These are phyloP conservation scores for Mucor indicus DNA, from an alignment of 371 early-diverging fungal genomes.

Conservation along the genomic window DNA sequence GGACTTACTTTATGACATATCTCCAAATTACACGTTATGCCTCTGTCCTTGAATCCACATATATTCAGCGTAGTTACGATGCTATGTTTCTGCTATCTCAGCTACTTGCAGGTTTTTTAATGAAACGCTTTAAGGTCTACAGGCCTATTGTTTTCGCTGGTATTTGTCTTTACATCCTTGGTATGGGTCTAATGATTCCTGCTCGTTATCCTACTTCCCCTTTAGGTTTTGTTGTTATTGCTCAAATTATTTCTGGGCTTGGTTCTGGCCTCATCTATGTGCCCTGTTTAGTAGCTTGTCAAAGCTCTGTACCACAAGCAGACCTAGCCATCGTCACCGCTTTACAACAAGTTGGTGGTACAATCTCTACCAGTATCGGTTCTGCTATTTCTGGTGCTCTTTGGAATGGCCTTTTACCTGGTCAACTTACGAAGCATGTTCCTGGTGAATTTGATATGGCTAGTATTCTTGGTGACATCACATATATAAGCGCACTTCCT, in stretches of 20 bases:
- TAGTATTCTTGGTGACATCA: conserved; percentile 24
- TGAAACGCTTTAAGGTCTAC: conserved; percentile 41
- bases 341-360: conserved; percentile 32
- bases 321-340: conserved; percentile 40
- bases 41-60: conserved; percentile 17
- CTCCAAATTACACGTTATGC: conserved; percentile 44
- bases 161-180: conserved; percentile 52
- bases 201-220: conserved; percentile 34
- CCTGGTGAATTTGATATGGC: conserved; percentile 33
- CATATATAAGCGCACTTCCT: conserved; percentile 22
- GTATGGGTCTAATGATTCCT: conserved; percentile 43
- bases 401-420: conserved; percentile 39
- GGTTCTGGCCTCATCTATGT: conserved; percentile 36
- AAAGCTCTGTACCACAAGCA: conserved; percentile 37
- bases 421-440: conserved; percentile 23
- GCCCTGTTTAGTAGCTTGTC: conserved; percentile 31
- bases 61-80: conserved; percentile 37
- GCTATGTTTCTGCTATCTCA: conserved; percentile 29
- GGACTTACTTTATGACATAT: conserved; percentile 39
- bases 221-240: conserved; percentile 26
- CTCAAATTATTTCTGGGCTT: conserved; percentile 39
- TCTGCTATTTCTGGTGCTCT: conserved; percentile 36
- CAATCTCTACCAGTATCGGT: conserved; percentile 33
- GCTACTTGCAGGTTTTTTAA: conserved; percentile 29
- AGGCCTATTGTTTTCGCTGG: conserved; percentile 53